These are phyloP conservation scores for Skeletonema menzelii DNA, from an alignment of 108 stramenopile species.

Conservation along the genomic window DNA sequence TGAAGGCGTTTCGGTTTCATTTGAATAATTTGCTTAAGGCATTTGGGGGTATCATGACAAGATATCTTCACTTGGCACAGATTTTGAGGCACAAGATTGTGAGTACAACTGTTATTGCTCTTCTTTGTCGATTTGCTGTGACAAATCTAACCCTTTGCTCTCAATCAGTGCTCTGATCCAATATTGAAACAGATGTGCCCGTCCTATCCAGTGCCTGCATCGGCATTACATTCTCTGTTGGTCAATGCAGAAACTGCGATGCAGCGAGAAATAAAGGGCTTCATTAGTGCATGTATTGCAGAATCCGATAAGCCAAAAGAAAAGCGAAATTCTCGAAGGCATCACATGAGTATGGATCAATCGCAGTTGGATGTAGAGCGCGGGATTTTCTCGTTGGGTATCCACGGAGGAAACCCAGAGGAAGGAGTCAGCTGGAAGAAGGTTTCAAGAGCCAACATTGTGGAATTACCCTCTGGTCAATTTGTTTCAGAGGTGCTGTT, in stretches of 20 bases:
- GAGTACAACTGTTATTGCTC: slow-evolving; percentile 37
- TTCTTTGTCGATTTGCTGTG: background rate
- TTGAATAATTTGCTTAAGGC: slow-evolving; percentile 68
- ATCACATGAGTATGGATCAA: slow-evolving; percentile 43
- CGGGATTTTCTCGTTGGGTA: slow-evolving; percentile 76
- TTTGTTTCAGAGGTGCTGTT: slow-evolving; percentile 75
- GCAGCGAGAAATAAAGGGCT: slow-evolving; percentile 78
- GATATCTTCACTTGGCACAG: slow-evolving; percentile 81
- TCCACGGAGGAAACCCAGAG: slow-evolving; percentile 37
- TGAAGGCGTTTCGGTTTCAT: slow-evolving; percentile 78
- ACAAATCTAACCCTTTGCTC: background rate
- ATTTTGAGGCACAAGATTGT: slow-evolving; percentile 83
- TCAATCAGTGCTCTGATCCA: slow-evolving; percentile 37
- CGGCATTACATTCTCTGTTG: slow-evolving; percentile 64
- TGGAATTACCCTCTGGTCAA: slow-evolving; percentile 61
- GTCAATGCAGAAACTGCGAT: slow-evolving; percentile 59
- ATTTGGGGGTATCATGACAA: slow-evolving; percentile 80
- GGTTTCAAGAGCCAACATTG: slow-evolving; percentile 51
- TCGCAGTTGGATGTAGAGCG: slow-evolving; percentile 46
- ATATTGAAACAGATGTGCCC: slow-evolving; percentile 32
- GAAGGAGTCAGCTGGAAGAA: slow-evolving; percentile 8
- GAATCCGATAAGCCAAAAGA: slow-evolving; percentile 49
- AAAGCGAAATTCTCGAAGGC: slow-evolving; percentile 26
- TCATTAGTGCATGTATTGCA: slow-evolving; percentile 72
- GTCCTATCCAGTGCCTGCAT: slow-evolving; percentile 47